These are phyloP conservation scores for Rheum nobile DNA, from an alignment of 148 eudicot genomes.

Conservation along the genomic window DNA sequence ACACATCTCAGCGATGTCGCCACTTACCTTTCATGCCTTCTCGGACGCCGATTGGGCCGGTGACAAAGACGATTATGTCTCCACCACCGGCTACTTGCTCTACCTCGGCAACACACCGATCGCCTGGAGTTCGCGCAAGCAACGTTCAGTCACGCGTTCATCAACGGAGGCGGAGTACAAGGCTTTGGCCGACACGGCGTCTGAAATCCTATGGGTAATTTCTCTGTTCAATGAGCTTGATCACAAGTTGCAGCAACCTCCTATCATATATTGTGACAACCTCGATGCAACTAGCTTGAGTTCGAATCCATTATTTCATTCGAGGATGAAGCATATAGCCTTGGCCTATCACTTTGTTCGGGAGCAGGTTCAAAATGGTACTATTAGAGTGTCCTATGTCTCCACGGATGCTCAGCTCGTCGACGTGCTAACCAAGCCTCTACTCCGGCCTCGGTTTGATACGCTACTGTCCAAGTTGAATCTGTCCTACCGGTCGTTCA, in stretches of 20 bases:
- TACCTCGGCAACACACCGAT: background rate
- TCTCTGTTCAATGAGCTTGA: background rate
- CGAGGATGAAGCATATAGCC: background rate
- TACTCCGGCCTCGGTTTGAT: background rate
- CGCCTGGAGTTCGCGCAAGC: too few relatives aligned
- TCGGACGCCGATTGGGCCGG: background rate
- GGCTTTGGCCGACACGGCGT: background rate
- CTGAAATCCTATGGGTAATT: background rate
- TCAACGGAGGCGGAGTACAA: too few relatives aligned
- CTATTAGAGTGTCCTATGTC: background rate
- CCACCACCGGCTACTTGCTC: background rate
- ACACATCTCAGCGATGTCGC: background rate
- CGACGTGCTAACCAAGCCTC: background rate
- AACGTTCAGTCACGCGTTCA: too few relatives aligned
- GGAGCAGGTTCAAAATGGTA: background rate
- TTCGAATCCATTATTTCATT: background rate
- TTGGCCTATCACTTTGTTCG: background rate
- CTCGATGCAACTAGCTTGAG: background rate
- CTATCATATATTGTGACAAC: slow-evolving; percentile 5
- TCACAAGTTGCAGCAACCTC: background rate
- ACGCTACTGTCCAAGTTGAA: background rate
- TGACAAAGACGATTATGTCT: background rate
- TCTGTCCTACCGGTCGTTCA: background rate
- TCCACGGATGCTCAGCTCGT: background rate
- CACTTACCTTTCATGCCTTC: background rate